A percentile compares a stretch with the other conserved stretches of the same genome.
Evolutionary conservation across 208 protist genomes (phyloP).

Genomic region (Phytomonas sp.): DNA sequence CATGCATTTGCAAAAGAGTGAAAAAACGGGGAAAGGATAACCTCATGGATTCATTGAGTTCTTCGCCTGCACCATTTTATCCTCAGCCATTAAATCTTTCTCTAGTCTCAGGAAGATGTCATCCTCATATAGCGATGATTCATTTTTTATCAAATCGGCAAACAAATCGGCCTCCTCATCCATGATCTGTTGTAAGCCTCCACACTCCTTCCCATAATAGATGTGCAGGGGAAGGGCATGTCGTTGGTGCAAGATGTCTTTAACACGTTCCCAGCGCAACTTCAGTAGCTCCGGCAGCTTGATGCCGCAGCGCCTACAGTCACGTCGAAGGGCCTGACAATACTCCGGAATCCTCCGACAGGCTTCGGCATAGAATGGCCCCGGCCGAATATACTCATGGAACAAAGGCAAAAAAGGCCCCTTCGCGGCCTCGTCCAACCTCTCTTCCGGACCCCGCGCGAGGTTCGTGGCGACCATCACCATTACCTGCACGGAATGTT

Average conservation of each 20-base stretch:
- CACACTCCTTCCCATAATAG: conserved; percentile 62
- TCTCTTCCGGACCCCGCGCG: not conserved
- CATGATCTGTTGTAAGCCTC: conserved; percentile 61
- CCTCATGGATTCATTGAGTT: not conserved
- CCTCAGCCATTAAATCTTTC: not conserved
- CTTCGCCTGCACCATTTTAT: not conserved
- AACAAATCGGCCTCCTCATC: conserved; percentile 74
- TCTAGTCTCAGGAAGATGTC: not conserved
- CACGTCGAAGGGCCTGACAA: conserved; percentile 25
- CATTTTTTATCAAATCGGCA: conserved; percentile 5
- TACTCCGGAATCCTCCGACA: conserved; percentile 33
- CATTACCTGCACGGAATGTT: conserved; percentile 68
- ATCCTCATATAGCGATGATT: not conserved
- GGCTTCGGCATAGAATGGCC: conserved; percentile 58
- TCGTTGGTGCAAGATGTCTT: conserved; percentile 33
- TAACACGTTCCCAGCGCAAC: conserved; percentile 47
- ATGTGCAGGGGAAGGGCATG: conserved; percentile 32
- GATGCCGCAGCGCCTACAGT: conserved; percentile 55
- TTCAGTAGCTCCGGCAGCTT: conserved; percentile 39
- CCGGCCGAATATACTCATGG: conserved; percentile 50
- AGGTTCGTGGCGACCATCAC: conserved; percentile 26
- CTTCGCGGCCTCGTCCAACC: not conserved
- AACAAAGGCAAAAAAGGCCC: conserved; percentile 9
- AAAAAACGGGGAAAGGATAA: not conserved
- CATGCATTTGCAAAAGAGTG: not conserved